Conservation (phyloP, 179 eudicot species). For the Dionaea muscipula region DNA sequence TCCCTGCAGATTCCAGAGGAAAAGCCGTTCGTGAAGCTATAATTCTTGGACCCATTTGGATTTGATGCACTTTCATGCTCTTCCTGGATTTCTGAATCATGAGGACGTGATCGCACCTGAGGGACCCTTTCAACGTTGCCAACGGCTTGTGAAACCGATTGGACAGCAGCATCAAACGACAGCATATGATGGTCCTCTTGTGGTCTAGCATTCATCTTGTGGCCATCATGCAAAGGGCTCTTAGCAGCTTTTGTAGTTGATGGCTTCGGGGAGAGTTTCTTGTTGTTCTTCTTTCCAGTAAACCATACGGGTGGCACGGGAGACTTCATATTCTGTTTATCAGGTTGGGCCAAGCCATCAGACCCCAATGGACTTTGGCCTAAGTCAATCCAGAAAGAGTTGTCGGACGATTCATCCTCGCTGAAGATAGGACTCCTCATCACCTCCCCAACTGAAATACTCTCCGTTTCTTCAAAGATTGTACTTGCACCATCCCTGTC, state of each 20-base stretch:
- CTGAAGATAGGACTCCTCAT: constrained; percentile 97
- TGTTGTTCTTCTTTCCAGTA: constrained; percentile 40
- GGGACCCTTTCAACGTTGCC: constrained; percentile 22
- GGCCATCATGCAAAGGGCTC: constrained; percentile 47
- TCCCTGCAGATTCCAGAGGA: constrained; percentile 34
- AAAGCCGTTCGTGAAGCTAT: constrained; percentile 20
- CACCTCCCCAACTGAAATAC: constrained; percentile 81
- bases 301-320: constrained; percentile 64
- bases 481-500: constrained; percentile 92
- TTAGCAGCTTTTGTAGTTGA: constrained; percentile 26
- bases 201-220: constrained; percentile 10
- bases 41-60: constrained; percentile 16
- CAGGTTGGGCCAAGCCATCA: constrained; percentile 30
- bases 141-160: constrained; percentile 54
- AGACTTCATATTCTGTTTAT: constrained; percentile 36
- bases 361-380: constrained; percentile 79
- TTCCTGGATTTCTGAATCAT: constrained; percentile 47
- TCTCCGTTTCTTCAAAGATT: constrained; percentile 82
- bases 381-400: constrained; percentile 86
- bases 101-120: constrained; percentile 5
- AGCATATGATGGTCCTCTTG: constrained; percentile 35
- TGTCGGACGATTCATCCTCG: constrained; percentile 94
- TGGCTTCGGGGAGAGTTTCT: constrained; percentile 45
- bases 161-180: constrained; percentile 79
- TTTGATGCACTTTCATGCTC: constrained; percentile 29